phyloP scores from a whole-genome alignment of 2,329 filamentous ascomycete species.

The Incumbomyces delicatus region DNA sequence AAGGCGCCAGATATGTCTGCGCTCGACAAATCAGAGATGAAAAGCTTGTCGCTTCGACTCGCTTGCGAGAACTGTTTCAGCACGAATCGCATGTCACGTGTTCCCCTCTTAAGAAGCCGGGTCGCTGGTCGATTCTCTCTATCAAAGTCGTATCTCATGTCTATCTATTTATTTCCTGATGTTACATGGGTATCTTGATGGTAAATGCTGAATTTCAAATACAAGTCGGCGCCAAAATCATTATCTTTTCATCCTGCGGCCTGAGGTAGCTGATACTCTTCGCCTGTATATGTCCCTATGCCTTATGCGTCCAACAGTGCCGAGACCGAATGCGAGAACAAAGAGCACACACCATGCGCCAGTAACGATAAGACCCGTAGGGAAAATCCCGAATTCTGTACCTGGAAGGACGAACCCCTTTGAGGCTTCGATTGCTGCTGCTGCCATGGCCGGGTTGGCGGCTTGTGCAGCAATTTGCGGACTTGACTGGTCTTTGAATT shows the following conservation, averaged over 20 bases:
- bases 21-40: constrained; percentile 3
- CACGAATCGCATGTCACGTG: too few species aligned
- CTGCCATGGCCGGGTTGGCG: constrained; percentile 17
- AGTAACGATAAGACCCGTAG: constrained; percentile 26
- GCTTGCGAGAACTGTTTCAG: too few species aligned
- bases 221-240: background rate
- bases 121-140: background rate
- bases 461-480: constrained; percentile 14
- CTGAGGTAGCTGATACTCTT: constrained; percentile 16
- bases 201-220: background rate
- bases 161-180: constrained; percentile 1
- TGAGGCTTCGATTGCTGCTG: constrained; percentile 20
- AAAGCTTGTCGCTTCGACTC: background rate
- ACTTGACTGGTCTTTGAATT: constrained; percentile 21
- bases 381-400: constrained; percentile 24
- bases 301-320: constrained; percentile 25
- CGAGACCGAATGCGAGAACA: constrained; percentile 24
- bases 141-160: constrained; percentile 2
- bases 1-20: background rate
- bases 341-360: constrained; percentile 26
- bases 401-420: constrained; percentile 27
- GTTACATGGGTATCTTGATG: constrained; percentile 5
- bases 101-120: too few species aligned
- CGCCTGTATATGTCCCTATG: constrained; percentile 26
- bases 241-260: constrained; percentile 5